phyloP scores from a whole-genome alignment of 192 early-diverging fungal species.

The Funneliformis mosseae region DNA sequence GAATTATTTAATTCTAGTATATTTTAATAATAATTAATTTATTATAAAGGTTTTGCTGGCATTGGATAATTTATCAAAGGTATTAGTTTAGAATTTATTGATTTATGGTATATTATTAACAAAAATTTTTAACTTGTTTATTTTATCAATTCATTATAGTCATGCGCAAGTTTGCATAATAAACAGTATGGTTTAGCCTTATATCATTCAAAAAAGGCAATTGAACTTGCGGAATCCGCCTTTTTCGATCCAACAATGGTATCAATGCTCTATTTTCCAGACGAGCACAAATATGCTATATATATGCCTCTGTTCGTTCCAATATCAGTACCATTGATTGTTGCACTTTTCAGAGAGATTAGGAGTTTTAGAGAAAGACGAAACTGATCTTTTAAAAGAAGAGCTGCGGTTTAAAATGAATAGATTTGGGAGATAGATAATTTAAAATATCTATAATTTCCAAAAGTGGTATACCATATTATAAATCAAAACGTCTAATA shows the following conservation, averaged over 20 bases:
- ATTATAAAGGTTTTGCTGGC: slow-evolving; percentile 19
- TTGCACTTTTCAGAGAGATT: slow-evolving; percentile 54
- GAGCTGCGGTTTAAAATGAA: too few relatives aligned
- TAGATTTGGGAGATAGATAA: too few relatives aligned
- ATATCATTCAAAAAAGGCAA: slow-evolving; percentile 60
- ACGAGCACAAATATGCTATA: slow-evolving; percentile 97
- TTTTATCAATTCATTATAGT: neutral
- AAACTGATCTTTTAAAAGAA: neutral
- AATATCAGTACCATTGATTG: slow-evolving; percentile 70
- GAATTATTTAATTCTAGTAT: neutral
- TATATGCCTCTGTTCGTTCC: slow-evolving; percentile 97
- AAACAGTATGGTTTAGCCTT: slow-evolving; percentile 55
- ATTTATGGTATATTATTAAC: neutral
- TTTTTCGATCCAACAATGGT: slow-evolving; percentile 99
- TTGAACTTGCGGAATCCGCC: slow-evolving; percentile 76
- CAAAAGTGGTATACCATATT: too few relatives aligned
- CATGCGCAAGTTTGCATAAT: slow-evolving; percentile 42
- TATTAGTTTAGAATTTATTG: neutral
- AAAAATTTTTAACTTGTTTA: slow-evolving; percentile 11
- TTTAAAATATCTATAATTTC: too few relatives aligned
- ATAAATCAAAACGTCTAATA: too few relatives aligned
- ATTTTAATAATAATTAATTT: neutral
- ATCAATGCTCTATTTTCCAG: slow-evolving; percentile 95
- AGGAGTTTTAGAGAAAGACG: slow-evolving; percentile 45
- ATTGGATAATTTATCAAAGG: slow-evolving; percentile 28